Percentiles rank a stretch among this genome's conserved stretches.
phyloP scores from a whole-genome alignment of 2,329 filamentous ascomycete genomes.

The Fusarium zealandicum region DNA sequence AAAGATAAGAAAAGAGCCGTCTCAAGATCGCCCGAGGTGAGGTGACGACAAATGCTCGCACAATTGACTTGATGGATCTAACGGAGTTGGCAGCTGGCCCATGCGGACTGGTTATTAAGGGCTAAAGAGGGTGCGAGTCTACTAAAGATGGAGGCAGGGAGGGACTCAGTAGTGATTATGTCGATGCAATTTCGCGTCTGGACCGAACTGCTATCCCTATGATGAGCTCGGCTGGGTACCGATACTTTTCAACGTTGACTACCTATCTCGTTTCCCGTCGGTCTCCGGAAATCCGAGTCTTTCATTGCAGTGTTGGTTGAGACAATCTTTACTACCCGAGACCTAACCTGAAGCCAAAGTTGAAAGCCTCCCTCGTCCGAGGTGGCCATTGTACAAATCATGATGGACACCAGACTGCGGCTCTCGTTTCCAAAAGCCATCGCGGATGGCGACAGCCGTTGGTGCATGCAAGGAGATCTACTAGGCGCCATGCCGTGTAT shows the following conservation, averaged over 20 bases:
- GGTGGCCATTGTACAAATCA: conserved; percentile 15
- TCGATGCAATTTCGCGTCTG: conserved; percentile 39
- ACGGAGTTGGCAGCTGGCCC: conserved; percentile 17
- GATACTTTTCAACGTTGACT: conserved; percentile 25
- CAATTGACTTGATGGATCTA: conserved; percentile 14
- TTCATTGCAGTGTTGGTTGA: conserved; percentile 23
- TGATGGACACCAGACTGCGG: conserved; percentile 23
- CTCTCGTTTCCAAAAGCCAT: conserved; percentile 23
- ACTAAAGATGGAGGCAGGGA: conserved; percentile 13
- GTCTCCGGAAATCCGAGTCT: conserved; percentile 33
- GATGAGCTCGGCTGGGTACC: conserved; percentile 36
- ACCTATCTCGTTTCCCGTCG: conserved; percentile 34
- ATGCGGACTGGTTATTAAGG: conserved; percentile 23
- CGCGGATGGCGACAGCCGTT: conserved; percentile 30
- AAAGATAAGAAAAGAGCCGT: conserved; percentile 25
- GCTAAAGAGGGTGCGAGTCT: conserved; percentile 15
- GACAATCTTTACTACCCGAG: conserved; percentile 8
- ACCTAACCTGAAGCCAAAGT: conserved; percentile 7
- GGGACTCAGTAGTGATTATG: conserved; percentile 3
- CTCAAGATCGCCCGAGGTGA: conserved; percentile 14
- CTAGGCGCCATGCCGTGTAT: conserved; percentile 32
- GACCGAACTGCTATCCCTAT: conserved; percentile 23
- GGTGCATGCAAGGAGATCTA: conserved; percentile 33
- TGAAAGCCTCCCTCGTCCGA: conserved; percentile 14
- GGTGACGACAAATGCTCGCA: conserved; percentile 37